A percentile compares a stretch with the other conserved stretches of the same genome.
phyloP scores from a whole-genome alignment of 495 filamentous ascomycete genomes.

The Collariella sp. region DNA sequence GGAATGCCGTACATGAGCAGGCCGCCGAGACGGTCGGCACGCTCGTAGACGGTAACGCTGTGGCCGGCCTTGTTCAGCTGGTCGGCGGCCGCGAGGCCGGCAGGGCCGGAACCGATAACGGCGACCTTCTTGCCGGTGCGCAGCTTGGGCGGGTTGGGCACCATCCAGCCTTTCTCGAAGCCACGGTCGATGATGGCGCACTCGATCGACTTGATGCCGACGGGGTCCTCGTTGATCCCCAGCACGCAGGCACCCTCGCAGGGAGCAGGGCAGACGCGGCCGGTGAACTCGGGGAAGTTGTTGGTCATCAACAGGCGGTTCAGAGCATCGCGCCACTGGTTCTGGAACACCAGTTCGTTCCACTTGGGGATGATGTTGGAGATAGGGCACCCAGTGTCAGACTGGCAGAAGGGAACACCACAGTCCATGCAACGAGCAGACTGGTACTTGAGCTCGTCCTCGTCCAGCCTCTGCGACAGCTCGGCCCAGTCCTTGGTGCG shows the following conservation, averaged over 20 bases:
- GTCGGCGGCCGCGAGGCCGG: conserved; percentile 87
- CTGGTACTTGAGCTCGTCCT: conserved; percentile 98
- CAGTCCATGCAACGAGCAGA: conserved; percentile 99
- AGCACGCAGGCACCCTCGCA: conserved; percentile 97
- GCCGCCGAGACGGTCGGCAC: conserved; percentile 85
- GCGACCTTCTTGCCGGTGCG: conserved; percentile 89
- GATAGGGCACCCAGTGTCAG: conserved; percentile 93
- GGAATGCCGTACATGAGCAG: conserved; percentile 98
- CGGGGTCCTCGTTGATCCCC: conserved; percentile 95
- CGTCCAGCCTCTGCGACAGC: conserved; percentile 77
- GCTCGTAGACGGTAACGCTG: conserved; percentile 88
- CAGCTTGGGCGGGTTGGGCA: conserved; percentile 67
- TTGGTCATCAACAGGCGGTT: conserved; percentile 97
- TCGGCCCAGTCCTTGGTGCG: conserved; percentile 93
- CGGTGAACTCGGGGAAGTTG: conserved; percentile 99
- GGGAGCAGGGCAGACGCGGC: conserved; percentile 94
- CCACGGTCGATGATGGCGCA: conserved; percentile 99
- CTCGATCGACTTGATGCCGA: conserved; percentile 99
- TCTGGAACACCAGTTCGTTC: conserved; percentile 88
- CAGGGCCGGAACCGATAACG: conserved; percentile 88
- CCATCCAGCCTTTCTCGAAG: conserved; percentile 99
- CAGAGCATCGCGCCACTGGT: conserved; percentile 91
- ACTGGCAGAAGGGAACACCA: conserved; percentile 98
- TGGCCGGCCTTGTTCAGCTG: conserved; percentile 95
- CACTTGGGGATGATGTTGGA: conserved; percentile 99